Evolutionary conservation across 768 basidiomycete species (phyloP).

Genomic region (Boletales sp.): DNA sequence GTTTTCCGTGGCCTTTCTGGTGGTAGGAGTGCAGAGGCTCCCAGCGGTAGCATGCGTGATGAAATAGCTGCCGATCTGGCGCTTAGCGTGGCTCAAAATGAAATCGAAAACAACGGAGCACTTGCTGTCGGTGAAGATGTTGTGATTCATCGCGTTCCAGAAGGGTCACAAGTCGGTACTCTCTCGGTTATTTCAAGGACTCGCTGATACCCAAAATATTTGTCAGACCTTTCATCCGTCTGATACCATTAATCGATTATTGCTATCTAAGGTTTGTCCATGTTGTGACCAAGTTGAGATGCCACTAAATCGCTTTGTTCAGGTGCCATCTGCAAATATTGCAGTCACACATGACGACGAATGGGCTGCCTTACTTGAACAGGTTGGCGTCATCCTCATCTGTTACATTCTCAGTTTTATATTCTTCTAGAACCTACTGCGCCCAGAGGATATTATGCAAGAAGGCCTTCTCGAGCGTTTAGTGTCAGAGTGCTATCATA

Average conservation of each 20-base stretch:
- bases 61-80: not conserved
- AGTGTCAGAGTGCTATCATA: not conserved
- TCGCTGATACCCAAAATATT: not conserved
- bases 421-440: not conserved
- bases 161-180: not conserved
- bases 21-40: not conserved
- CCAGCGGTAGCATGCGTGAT: not conserved
- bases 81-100: not conserved
- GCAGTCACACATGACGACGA: not conserved
- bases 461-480: not conserved
- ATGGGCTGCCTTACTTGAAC: not conserved
- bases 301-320: not conserved
- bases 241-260: slow-evolving; percentile 8
- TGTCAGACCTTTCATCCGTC: slow-evolving; percentile 11
- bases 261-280: not conserved
- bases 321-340: not conserved
- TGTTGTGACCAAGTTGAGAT: not conserved
- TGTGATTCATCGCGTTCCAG: slow-evolving; percentile 1
- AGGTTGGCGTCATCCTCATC: not conserved
- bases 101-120: not conserved
- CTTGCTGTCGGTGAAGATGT: not conserved
- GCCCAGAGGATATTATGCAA: not conserved
- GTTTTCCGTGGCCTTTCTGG: not conserved
- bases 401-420: not conserved
- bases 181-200: not conserved